Evolutionary conservation across 1,284 basidiomycete species (phyloP).

Genomic region (Moesziomyces sp.): DNA sequence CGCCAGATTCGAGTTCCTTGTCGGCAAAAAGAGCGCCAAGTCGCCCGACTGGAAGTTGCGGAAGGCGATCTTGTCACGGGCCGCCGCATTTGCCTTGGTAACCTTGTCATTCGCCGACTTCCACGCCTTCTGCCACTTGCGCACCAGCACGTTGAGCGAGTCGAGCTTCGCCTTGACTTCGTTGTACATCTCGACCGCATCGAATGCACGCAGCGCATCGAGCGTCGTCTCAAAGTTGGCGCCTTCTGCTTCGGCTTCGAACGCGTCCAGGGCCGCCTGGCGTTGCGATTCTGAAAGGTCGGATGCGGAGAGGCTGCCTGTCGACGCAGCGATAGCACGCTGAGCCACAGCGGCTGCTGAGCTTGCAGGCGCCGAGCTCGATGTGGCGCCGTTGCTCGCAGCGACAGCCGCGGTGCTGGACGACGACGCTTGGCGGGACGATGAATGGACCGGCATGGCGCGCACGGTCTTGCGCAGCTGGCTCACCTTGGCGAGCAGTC

Average conservation of each 20-base stretch:
- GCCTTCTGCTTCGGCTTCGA: conserved; percentile 40
- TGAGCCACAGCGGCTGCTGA: conserved; percentile 23
- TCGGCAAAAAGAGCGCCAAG: conserved; percentile 92
- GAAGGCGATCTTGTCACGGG: conserved; percentile 70
- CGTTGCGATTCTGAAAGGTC: conserved; percentile 49
- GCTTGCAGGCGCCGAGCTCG: conserved; percentile 7
- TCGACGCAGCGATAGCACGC: conserved; percentile 36
- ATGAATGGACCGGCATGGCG: conserved; percentile 52
- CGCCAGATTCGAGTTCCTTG: conserved; percentile 80
- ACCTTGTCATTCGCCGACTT: conserved; percentile 77
- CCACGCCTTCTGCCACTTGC: conserved; percentile 96
- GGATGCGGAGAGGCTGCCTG: conserved; percentile 35
- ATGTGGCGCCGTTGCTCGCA: conserved; percentile 6
- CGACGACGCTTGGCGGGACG: conserved; percentile 40
- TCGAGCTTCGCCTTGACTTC: conserved; percentile 79
- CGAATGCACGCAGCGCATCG: conserved; percentile 75
- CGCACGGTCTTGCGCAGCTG: conserved; percentile 43
- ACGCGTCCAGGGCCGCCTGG: conserved; percentile 47
- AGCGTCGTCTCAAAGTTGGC: conserved; percentile 46
- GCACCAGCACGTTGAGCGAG: conserved; percentile 76
- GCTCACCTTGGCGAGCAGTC: conserved; percentile 37
- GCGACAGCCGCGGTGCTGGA: conserved; percentile 8
- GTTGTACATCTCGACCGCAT: conserved; percentile 80
- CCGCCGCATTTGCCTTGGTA: conserved; percentile 69
- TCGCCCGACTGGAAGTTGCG: conserved; percentile 71